Percentiles rank a stretch among this genome's conserved stretches.
phyloP scores from a whole-genome alignment of 495 filamentous ascomycete genomes.

The Daldinia loculata region DNA sequence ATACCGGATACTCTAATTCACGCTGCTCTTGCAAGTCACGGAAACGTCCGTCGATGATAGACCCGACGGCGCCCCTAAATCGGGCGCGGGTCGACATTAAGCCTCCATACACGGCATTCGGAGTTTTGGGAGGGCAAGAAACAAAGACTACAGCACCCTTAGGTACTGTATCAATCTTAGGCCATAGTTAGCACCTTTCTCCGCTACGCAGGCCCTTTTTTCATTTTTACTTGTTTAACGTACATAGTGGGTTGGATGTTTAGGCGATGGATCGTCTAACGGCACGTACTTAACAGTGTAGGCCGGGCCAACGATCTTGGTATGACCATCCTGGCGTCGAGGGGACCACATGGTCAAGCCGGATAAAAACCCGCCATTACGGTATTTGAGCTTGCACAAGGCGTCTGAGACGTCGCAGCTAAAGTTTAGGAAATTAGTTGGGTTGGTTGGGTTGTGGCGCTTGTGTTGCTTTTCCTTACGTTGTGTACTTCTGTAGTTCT shows the following conservation, averaged over 20 bases:
- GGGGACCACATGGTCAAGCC: slow-evolving; percentile 68
- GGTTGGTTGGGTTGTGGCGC: background rate
- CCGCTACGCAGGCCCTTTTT: background rate
- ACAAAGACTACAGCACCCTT: slow-evolving; percentile 63
- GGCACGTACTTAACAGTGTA: slow-evolving; percentile 66
- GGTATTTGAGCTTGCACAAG: slow-evolving; percentile 58
- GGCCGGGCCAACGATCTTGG: slow-evolving; percentile 66
- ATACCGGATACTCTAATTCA: slow-evolving; percentile 58
- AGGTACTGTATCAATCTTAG: slow-evolving; percentile 64
- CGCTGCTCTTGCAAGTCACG: slow-evolving; percentile 68
- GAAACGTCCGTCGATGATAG: slow-evolving; percentile 66
- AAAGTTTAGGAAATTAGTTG: slow-evolving; percentile 5
- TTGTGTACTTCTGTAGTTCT: slow-evolving; percentile 54
- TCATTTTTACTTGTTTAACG: slow-evolving; percentile 13
- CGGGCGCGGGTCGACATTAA: slow-evolving; percentile 66
- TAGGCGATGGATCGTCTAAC: slow-evolving; percentile 55
- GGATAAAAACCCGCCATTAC: slow-evolving; percentile 65
- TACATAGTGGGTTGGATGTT: slow-evolving; percentile 60
- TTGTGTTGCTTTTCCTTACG: slow-evolving; percentile 44
- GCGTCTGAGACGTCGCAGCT: slow-evolving; percentile 60
- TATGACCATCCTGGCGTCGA: slow-evolving; percentile 55
- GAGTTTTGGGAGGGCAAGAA: slow-evolving; percentile 59
- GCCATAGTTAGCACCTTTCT: slow-evolving; percentile 5
- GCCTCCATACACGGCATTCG: slow-evolving; percentile 67
- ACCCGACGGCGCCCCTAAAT: slow-evolving; percentile 54